Conservation (phyloP, 345 rosid genomes). For the Geranium rotundifolium region DNA sequence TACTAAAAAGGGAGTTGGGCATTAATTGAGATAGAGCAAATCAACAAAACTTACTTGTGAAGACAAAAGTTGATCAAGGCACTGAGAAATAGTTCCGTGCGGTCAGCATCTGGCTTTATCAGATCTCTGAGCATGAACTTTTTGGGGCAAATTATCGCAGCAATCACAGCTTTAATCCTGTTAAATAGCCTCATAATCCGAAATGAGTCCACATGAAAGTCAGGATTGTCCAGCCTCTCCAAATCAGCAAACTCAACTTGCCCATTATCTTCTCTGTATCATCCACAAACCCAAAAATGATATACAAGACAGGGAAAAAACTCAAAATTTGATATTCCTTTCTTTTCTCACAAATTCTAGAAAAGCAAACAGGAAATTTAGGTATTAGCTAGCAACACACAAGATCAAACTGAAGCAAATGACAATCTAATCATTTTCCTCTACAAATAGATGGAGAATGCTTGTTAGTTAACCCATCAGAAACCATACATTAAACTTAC, state of each 20-base stretch:
- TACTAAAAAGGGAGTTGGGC: too few species aligned
- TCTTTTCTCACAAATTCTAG: too few species aligned
- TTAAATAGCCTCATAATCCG: slow-evolving; percentile 31
- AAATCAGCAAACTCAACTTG: slow-evolving; percentile 67
- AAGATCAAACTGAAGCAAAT: too few species aligned
- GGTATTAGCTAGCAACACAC: too few species aligned
- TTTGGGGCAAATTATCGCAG: slow-evolving; percentile 38
- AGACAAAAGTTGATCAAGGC: slow-evolving; percentile 72
- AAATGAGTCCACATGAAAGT: slow-evolving; percentile 42
- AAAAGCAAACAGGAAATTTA: too few species aligned
- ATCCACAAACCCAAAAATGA: slow-evolving; percentile 1
- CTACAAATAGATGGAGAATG: too few species aligned
- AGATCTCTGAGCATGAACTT: slow-evolving; percentile 58
- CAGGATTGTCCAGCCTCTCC: slow-evolving; percentile 88
- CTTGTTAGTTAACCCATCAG: too few species aligned
- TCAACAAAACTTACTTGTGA: slow-evolving; percentile 40
- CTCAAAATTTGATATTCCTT: too few species aligned
- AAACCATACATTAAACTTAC: too few species aligned
- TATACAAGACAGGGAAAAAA: background rate
- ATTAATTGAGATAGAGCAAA: too few species aligned
- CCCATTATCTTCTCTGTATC: slow-evolving; percentile 53
- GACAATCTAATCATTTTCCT: too few species aligned
- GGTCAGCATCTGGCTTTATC: slow-evolving; percentile 40
- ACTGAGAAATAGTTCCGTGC: slow-evolving; percentile 64
- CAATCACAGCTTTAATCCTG: slow-evolving; percentile 38